Conservation (phyloP, 129 eudicot species). For the Dittrichia graveolens region DNA sequence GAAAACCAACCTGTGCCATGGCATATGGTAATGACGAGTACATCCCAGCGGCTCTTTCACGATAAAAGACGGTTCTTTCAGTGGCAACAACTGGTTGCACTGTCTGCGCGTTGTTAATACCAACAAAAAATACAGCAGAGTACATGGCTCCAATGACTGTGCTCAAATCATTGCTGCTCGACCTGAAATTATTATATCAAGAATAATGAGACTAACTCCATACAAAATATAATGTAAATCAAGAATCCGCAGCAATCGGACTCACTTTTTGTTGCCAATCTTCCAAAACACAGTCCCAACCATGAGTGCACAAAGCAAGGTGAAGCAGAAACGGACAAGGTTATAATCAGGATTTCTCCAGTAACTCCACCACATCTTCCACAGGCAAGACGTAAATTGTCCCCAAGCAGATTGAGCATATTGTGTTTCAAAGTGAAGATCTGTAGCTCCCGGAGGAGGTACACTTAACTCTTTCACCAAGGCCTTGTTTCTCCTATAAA, state of each 20-base stretch:
- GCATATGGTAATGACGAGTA: slow-evolving; percentile 67
- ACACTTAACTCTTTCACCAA: slow-evolving; percentile 65
- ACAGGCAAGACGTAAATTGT: slow-evolving; percentile 65
- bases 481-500: slow-evolving; percentile 43
- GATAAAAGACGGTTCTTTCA: slow-evolving; percentile 63
- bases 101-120: slow-evolving; percentile 54
- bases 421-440: slow-evolving; percentile 57
- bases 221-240: neutral
- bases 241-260: neutral
- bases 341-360: slow-evolving; percentile 93
- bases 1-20: slow-evolving; percentile 51
- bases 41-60: slow-evolving; percentile 75
- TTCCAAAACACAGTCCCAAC: slow-evolving; percentile 79
- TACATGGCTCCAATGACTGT: slow-evolving; percentile 62
- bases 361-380: slow-evolving; percentile 86
- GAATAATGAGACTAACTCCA: slow-evolving; percentile 9
- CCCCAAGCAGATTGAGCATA: slow-evolving; percentile 67
- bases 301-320: slow-evolving; percentile 58
- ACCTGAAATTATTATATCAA: slow-evolving; percentile 36
- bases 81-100: slow-evolving; percentile 66
- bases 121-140: slow-evolving; percentile 57
- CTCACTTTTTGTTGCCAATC: slow-evolving; percentile 61
- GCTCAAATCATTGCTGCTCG: slow-evolving; percentile 44
- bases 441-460: slow-evolving; percentile 63
- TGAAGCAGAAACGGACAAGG: slow-evolving; percentile 66